Percentiles rank a stretch among this genome's conserved stretches.
These are phyloP conservation scores for Magnolia kwangsiensis DNA, from an alignment of 164 flowering plant species.

Conservation along the genomic window DNA sequence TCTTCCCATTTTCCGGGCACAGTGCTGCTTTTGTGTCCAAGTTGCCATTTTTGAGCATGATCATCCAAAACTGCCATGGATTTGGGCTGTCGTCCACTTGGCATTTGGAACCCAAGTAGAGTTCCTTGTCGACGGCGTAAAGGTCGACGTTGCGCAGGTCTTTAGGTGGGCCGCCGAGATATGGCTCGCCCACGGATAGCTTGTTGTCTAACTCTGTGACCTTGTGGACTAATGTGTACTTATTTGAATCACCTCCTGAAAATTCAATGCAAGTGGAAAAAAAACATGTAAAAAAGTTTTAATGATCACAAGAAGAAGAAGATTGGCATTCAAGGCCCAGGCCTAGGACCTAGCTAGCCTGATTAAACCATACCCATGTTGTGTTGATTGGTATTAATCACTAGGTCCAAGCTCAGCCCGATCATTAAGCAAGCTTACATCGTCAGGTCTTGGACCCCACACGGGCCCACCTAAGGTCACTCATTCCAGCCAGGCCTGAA, in stretches of 20 bases:
- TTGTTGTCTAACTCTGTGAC: slow-evolving; percentile 55
- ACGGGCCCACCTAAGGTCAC: too few species aligned
- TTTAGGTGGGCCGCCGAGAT: slow-evolving; percentile 24
- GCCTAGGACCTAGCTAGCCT: too few species aligned
- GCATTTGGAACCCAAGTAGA: slow-evolving; percentile 51
- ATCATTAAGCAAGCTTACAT: too few species aligned
- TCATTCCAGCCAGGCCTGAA: too few species aligned
- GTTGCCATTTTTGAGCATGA: slow-evolving; percentile 77
- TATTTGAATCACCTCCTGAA: background rate
- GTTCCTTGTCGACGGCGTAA: slow-evolving; percentile 60
- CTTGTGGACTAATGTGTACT: slow-evolving; percentile 29
- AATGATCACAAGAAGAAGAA: background rate
- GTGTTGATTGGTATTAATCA: too few species aligned
- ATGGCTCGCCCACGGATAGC: slow-evolving; percentile 43
- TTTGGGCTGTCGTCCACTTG: slow-evolving; percentile 39
- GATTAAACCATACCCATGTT: too few species aligned
- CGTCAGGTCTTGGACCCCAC: too few species aligned
- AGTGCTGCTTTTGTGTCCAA: slow-evolving; percentile 43
- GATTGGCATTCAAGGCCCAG: too few species aligned
- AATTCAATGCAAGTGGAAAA: too few species aligned
- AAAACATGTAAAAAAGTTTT: too few species aligned
- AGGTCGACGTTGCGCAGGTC: slow-evolving; percentile 33
- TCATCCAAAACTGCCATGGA: slow-evolving; percentile 84
- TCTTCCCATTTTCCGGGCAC: slow-evolving; percentile 61
- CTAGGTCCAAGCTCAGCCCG: too few species aligned